Base-by-base conservation (phyloP, 768 basidiomycete species). In the Suillus alpinus region DNA sequence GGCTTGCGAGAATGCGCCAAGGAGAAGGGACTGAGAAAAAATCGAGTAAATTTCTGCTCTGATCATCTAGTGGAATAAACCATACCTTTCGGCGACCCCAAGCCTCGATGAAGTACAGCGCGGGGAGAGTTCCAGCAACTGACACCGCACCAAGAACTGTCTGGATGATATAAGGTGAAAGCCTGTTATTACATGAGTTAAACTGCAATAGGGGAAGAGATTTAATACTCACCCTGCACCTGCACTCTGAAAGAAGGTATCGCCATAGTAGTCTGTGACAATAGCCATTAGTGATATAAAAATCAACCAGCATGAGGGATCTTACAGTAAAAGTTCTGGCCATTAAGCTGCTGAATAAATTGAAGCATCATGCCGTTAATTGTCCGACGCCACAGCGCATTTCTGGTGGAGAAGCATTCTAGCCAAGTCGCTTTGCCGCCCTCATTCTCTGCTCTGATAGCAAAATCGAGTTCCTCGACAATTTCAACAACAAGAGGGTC, bases 341-440 rank as follows among this genome's bases (percentile, higher is more conserved):
- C 89, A 60, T 91, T 89, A 34, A 92, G 73, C 65, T 92, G 89
- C 65, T 92, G 89, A 57, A 92, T 84, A 68, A 91, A 91, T 64
- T 90, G 89, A 47, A 90, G 72, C 86, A 90, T 89, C 86, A 90
- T 89, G n/a, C 90, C 89, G 62, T 91, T 91, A 37, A 78, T 69
- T 14, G 89, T 92, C 58, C 91, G 81, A 72, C 86, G 87, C 84
- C 88, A 90, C 46, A 92, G 72, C 66, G 79, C 75, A 65, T 90
- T 88, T 47, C 84, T 73, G 4, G 80, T 78, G 1, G 87, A 86
- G 79, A 92, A 92, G 72, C 89, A 90, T 69, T 92, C 91, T 31
- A 79, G 46, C 90, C 90, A 92, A 0, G 86, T 87, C 1, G 89
- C 88, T 68, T 89, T 87, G 7, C 91, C 91, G 23, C 89, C 90